Evolutionary conservation across 371 early-diverging fungal species (phyloP), one percentile per base, ranked within the genome.

Genomic region (Lichtheimia ornata): DNA sequence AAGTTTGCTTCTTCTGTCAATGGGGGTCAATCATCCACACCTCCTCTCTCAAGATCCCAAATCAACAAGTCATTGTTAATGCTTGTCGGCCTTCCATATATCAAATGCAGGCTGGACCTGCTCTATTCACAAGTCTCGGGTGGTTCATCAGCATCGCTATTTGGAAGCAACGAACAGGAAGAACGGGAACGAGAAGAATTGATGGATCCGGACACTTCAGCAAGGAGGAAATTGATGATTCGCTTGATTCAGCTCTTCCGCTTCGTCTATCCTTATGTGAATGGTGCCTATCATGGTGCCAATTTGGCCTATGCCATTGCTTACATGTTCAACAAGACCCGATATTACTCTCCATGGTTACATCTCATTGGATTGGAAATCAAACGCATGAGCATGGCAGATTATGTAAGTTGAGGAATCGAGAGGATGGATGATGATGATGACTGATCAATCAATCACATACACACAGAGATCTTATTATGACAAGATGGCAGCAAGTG

Each of bases 271-370:
- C 93, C 94, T 11, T 85, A 81, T 43, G 61, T 86, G 24, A 88
- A 91, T 61, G 78, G 83, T 11, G 50, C 76, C 3, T 94, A 90
- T 64, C 79, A 90, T 52, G 73, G 81, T 40, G 75, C 84, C 3
- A 77, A 83, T 17, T 71, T 92, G 20, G 72, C 70, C 25, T 93
- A 90, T 64, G 87, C 91, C 53, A 72, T 96, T 45, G 88, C 78
- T 6, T 96, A 94, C 69, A 71, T 96, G 62, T 94, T 89, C 74
- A 90, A 88, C 44, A 85, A 84, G 66, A 91, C 94, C 5, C 74
- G 77, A 30, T 94, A 87, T 65, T 90, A 87, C 63, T 83, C 91
- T 11, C 94, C 94, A n/a, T 90, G 88, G 88, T 72, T 94, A 56
- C 89, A 86, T 50, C 47, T 92, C 15, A 72, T 90, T 28, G 91